Evolutionary conservation across 1,139 yeast genomes (phyloP).

Genomic region (Pichia sp.): DNA sequence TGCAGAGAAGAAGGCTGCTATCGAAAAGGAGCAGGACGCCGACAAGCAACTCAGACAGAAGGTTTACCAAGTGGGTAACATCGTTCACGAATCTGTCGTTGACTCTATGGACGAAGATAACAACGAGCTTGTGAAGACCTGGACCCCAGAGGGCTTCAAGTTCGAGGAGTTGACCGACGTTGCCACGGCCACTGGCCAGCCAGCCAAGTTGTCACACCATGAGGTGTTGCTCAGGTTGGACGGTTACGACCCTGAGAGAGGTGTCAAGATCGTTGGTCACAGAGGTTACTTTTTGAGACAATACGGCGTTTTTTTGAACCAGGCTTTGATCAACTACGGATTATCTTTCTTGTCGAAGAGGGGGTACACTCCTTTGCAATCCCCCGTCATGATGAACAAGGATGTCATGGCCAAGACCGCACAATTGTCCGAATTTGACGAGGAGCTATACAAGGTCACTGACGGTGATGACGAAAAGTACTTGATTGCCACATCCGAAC

Average conservation of each 20-base stretch:
- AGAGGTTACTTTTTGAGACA: conserved; percentile 96
- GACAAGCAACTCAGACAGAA: conserved; percentile 71
- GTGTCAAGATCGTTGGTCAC: conserved; percentile 96
- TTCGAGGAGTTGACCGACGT: conserved; percentile 53
- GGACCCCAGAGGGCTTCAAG: conserved; percentile 69
- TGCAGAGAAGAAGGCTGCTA: conserved; percentile 62
- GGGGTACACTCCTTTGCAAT: conserved; percentile 88
- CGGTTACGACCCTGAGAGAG: conserved; percentile 99
- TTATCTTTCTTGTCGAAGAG: conserved; percentile 72
- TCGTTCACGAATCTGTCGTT: conserved; percentile 89
- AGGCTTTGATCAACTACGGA: conserved; percentile 96
- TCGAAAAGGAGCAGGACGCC: conserved; percentile 70
- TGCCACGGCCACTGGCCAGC: conserved; percentile 70
- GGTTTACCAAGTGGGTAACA: conserved; percentile 87
- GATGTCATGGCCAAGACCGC: conserved; percentile 99
- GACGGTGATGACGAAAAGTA: conserved; percentile 98
- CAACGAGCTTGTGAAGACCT: conserved; percentile 79
- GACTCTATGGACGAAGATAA: conserved; percentile 85
- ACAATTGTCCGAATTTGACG: conserved; percentile 95
- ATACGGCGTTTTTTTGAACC: conserved; percentile 94
- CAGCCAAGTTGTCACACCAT: conserved; percentile 88
- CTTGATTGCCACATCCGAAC: conserved; percentile 97
- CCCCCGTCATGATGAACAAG: conserved; percentile 99
- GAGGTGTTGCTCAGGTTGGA: conserved; percentile 90
- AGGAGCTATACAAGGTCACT: conserved; percentile 91